These are phyloP conservation scores for Steccherinum ochraceum DNA, from an alignment of 768 basidiomycete genomes.

Conservation along the genomic window DNA sequence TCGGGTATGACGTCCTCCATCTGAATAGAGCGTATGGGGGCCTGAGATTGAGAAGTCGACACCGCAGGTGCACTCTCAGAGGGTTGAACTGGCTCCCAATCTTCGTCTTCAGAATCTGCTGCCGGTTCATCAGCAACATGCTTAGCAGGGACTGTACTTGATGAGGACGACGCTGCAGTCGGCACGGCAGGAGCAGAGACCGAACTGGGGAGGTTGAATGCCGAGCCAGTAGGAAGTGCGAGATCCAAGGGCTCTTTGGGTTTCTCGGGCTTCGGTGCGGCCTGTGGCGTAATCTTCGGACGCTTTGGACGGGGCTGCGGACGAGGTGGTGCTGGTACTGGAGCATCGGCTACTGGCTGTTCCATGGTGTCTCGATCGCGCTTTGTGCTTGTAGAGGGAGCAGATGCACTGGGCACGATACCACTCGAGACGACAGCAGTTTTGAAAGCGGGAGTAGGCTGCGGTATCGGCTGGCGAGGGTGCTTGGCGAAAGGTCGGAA, in stretches of 20 bases:
- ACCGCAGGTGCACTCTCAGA: slow-evolving; percentile 5
- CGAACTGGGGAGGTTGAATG: slow-evolving; percentile 9
- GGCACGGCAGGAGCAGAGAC: slow-evolving; percentile 1
- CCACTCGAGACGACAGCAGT: no score
- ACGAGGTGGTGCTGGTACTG: slow-evolving; percentile 1
- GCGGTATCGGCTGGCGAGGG: no score
- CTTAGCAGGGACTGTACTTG: background rate
- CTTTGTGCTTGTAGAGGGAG: background rate
- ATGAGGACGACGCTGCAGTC: slow-evolving; percentile 4
- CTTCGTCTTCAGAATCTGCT: slow-evolving; percentile 18
- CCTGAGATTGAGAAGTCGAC: background rate
- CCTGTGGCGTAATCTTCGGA: background rate
- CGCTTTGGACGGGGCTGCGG: slow-evolving; percentile 5
- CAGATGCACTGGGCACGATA: no score
- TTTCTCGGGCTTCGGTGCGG: slow-evolving; percentile 1
- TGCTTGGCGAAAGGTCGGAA: background rate
- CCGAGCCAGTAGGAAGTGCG: slow-evolving; percentile 9
- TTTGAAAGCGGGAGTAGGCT: background rate
- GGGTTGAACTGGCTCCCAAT: slow-evolving; percentile 21
- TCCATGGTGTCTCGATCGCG: no score
- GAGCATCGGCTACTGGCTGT: background rate
- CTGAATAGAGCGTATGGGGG: slow-evolving; percentile 12
- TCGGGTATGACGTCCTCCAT: slow-evolving; percentile 22
- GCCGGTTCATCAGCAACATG: background rate
- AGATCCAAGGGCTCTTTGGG: slow-evolving; percentile 8